Conservation (phyloP, 352 stramenopile genomes). For the Phytophthora pluvialis region DNA sequence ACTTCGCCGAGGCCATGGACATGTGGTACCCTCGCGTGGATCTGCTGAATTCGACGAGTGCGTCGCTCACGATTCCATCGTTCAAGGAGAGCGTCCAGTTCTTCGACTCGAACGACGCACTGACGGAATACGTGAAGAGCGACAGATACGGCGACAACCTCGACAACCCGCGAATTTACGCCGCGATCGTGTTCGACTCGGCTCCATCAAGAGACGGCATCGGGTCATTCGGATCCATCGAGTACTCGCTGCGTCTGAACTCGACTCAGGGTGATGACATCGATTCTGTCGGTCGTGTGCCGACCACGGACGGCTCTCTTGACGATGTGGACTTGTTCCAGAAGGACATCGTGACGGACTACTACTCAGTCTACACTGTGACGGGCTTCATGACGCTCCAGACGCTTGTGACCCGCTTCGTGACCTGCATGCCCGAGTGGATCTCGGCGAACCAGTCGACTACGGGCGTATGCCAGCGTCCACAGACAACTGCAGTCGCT, state of each 20-base stretch:
- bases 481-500: slow-evolving; percentile 35
- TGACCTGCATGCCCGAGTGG: slow-evolving; percentile 64
- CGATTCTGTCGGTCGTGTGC: slow-evolving; percentile 26
- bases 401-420: slow-evolving; percentile 67
- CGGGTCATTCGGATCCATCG: slow-evolving; percentile 48
- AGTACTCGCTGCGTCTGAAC: slow-evolving; percentile 69
- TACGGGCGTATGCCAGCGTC: slow-evolving; percentile 50
- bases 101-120: slow-evolving; percentile 41
- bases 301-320: slow-evolving; percentile 32
- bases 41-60: slow-evolving; percentile 35
- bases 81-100: slow-evolving; percentile 56
- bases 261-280: slow-evolving; percentile 39
- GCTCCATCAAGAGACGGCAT: slow-evolving; percentile 39
- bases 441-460: slow-evolving; percentile 44
- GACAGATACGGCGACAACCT: slow-evolving; percentile 49
- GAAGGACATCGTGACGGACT: slow-evolving; percentile 38
- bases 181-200: slow-evolving; percentile 61
- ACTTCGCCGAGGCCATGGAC: slow-evolving; percentile 55
- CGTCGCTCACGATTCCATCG: slow-evolving; percentile 43
- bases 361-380: slow-evolving; percentile 54
- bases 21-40: slow-evolving; percentile 65
- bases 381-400: slow-evolving; percentile 69
- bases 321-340: slow-evolving; percentile 44
- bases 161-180: slow-evolving; percentile 54
- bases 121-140: slow-evolving; percentile 56